Evolutionary conservation across 1,284 basidiomycete species (phyloP).

Genomic region (Trametes hirsuta): DNA sequence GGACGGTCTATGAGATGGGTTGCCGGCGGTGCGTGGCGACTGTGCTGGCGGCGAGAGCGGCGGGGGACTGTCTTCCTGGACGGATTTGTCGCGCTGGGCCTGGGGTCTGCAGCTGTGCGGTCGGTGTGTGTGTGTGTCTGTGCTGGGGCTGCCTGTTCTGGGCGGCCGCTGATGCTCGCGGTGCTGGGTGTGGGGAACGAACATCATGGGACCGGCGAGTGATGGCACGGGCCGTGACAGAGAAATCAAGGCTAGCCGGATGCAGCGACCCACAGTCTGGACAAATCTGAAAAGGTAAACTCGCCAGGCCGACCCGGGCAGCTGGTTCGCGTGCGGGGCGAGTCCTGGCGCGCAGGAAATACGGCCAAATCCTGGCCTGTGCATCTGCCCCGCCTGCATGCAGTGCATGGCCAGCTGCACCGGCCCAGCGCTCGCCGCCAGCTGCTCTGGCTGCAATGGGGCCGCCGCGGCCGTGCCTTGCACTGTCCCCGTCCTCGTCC

Average conservation of each 20-base stretch:
- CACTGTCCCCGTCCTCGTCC: background rate
- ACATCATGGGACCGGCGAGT: constrained; percentile 31
- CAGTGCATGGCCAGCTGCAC: background rate
- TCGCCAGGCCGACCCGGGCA: constrained; percentile 31
- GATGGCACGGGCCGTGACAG: constrained; percentile 25
- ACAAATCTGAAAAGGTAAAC: constrained; percentile 38
- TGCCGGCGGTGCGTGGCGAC: background rate
- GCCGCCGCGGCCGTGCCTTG: constrained; percentile 1
- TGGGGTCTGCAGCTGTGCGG: background rate
- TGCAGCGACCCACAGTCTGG: constrained; percentile 34
- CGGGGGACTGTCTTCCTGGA: background rate
- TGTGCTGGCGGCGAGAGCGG: background rate
- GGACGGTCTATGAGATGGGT: constrained; percentile 7
- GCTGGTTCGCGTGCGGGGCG: background rate
- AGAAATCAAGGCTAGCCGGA: constrained; percentile 34
- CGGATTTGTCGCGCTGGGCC: background rate
- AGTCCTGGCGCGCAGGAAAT: background rate
- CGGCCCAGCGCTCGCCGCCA: background rate
- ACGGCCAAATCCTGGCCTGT: background rate
- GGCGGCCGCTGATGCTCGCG: constrained; percentile 1
- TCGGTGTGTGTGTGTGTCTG: constrained; percentile 1
- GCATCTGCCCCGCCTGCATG: too few relatives aligned
- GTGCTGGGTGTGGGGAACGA: constrained; percentile 14
- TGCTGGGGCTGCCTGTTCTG: background rate
- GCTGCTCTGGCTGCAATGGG: constrained; percentile 12